These are phyloP conservation scores for Eucalyptus dawsonii DNA, from an alignment of 345 rosid species.

Conservation along the genomic window DNA sequence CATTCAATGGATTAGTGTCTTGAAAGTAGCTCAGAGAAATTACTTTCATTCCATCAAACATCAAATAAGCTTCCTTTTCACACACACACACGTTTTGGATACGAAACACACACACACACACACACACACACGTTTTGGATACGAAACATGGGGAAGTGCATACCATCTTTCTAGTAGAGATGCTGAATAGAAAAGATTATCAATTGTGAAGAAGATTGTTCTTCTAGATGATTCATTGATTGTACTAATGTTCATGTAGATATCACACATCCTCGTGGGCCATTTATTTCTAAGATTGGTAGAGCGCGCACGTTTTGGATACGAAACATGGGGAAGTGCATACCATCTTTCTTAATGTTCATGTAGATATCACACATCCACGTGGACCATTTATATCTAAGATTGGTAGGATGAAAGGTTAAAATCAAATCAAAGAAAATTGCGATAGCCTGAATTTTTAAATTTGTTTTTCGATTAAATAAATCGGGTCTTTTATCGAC, in stretches of 20 bases:
- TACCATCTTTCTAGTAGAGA: not conserved
- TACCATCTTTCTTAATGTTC: too few relatives aligned
- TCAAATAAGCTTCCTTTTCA: not conserved
- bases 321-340: too few relatives aligned
- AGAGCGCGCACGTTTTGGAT: too few relatives aligned
- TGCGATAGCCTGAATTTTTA: too few relatives aligned
- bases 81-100: too few relatives aligned
- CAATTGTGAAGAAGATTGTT: not conserved
- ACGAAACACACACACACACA: too few relatives aligned
- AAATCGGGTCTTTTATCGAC: too few relatives aligned
- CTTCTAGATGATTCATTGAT: not conserved
- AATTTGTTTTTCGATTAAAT: too few relatives aligned
- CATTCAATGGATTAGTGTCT: not conserved
- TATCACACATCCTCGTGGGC: not conserved
- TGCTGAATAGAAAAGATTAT: not conserved
- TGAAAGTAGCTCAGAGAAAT: not conserved
- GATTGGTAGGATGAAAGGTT: not conserved
- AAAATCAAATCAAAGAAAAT: not conserved
- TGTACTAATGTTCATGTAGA: not conserved
- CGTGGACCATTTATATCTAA: too few relatives aligned
- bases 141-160: not conserved
- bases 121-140: too few relatives aligned
- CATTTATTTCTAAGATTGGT: too few relatives aligned
- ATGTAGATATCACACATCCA: too few relatives aligned
- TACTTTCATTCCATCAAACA: not conserved